phyloP scores from a whole-genome alignment of 306 rosid species.

The Carpinus viminea region DNA sequence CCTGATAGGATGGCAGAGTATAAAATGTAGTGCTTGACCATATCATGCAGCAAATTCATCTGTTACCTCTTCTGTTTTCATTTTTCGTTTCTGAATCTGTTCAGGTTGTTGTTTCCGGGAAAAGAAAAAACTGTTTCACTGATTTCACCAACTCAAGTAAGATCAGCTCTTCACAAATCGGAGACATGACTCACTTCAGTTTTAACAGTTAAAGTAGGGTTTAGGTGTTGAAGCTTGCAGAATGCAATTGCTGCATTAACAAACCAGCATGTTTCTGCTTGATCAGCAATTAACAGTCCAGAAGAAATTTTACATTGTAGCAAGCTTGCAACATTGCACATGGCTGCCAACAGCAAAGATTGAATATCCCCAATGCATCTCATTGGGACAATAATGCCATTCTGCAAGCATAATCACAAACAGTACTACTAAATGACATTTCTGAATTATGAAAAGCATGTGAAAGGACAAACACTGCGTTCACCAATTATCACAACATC shows the following conservation, averaged over 20 bases:
- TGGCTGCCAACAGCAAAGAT: slow-evolving; percentile 72
- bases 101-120: no score
- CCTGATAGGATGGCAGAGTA: not conserved
- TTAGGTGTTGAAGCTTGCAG: slow-evolving; percentile 95
- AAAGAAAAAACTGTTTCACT: not conserved
- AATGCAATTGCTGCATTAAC: slow-evolving; percentile 78
- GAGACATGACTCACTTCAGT: slow-evolving; percentile 63
- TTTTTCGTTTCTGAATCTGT: no score
- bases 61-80: not conserved
- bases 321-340: slow-evolving; percentile 63
- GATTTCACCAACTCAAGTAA: slow-evolving; percentile 26
- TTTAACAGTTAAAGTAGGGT: slow-evolving; percentile 52
- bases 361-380: slow-evolving; percentile 73
- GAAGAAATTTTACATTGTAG: slow-evolving; percentile 54
- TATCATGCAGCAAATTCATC: not conserved
- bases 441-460: slow-evolving; percentile 13
- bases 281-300: slow-evolving; percentile 48
- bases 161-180: slow-evolving; percentile 27
- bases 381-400: slow-evolving; percentile 41
- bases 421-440: slow-evolving; percentile 28
- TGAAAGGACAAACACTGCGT: slow-evolving; percentile 27
- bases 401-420: slow-evolving; percentile 55
- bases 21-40: not conserved
- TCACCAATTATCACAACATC: slow-evolving; percentile 21
- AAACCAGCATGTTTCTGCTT: slow-evolving; percentile 72